Percentiles rank a stretch among this genome's conserved stretches.
Conservation (phyloP, 306 rosid species). For the Vigna nakashimae region DNA sequence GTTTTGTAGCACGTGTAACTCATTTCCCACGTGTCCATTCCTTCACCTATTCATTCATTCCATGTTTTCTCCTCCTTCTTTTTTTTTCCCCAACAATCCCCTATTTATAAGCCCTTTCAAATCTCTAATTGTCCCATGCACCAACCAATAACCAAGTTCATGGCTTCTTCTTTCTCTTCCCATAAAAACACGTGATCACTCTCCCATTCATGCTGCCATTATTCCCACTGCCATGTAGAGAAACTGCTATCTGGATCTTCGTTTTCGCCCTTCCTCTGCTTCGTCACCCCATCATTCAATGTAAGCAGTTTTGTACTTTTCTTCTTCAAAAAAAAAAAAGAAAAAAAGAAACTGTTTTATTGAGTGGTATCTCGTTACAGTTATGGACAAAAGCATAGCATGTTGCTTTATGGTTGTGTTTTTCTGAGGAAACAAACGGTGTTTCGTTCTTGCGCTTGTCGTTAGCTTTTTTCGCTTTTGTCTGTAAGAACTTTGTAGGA, state of each 20-base stretch:
- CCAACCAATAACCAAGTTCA: background rate
- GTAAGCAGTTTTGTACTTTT: background rate
- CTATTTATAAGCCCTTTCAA: constrained; percentile 40
- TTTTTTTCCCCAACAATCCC: background rate
- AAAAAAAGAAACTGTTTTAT: too few species aligned
- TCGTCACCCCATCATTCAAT: constrained; percentile 20
- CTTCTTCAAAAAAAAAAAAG: too few species aligned
- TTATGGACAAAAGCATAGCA: too few species aligned
- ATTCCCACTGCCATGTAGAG: constrained; percentile 29
- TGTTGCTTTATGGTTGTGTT: too few species aligned
- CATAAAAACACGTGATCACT: too few species aligned
- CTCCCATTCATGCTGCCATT: background rate
- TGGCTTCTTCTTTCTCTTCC: background rate
- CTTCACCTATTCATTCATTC: constrained; percentile 2
- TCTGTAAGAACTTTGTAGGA: too few species aligned
- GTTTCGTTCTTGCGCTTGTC: too few species aligned
- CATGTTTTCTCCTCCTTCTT: background rate
- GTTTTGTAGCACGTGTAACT: constrained; percentile 43
- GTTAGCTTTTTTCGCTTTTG: too few species aligned
- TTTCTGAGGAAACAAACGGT: too few species aligned
- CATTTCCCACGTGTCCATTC: constrained; percentile 50
- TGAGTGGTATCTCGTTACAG: too few species aligned
- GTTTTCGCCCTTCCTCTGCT: constrained; percentile 9
- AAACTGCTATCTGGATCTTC: constrained; percentile 38
- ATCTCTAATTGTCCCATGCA: constrained; percentile 19